A percentile compares a stretch with the other conserved stretches of the same genome.
Evolutionary conservation across 108 stramenopile genomes (phyloP).

Genomic region (Cyclotella sp.): DNA sequence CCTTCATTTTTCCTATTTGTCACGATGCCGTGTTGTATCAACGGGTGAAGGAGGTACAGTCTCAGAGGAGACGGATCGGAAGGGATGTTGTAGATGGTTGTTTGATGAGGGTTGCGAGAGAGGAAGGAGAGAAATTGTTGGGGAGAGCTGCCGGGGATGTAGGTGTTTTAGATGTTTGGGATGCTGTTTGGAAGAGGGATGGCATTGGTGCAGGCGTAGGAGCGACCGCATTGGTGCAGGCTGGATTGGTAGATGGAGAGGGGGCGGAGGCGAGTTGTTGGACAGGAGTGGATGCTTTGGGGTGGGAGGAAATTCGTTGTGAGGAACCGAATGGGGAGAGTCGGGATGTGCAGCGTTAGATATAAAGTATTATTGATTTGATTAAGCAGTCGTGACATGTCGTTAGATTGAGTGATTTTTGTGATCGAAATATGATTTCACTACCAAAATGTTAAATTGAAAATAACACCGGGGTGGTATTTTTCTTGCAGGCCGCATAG

Average conservation of each 20-base stretch:
- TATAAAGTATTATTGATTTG: no score
- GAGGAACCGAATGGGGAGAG: no score
- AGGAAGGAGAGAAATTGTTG: conserved; percentile 56
- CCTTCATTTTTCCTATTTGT: conserved; percentile 86
- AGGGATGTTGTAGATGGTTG: conserved; percentile 62
- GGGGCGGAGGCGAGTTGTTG: conserved; percentile 49
- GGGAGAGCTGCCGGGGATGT: conserved; percentile 33
- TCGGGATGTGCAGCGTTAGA: no score
- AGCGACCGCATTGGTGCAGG: conserved; percentile 47
- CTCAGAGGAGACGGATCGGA: conserved; percentile 59
- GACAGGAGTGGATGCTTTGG: conserved; percentile 71
- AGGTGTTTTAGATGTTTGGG: conserved; percentile 40
- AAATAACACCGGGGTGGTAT: no score
- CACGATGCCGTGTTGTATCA: conserved; percentile 80
- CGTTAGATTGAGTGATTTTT: no score
- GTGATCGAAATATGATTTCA: no score
- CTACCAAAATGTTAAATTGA: no score
- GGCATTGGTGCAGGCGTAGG: not conserved
- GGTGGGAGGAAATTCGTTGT: conserved; percentile 35
- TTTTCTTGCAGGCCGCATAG: no score
- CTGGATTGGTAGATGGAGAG: conserved; percentile 59
- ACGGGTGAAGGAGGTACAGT: conserved; percentile 71
- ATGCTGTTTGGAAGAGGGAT: conserved; percentile 28
- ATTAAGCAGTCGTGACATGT: no score
- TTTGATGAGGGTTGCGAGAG: conserved; percentile 55